Evolutionary conservation across 441 rosid species (phyloP).

Genomic region (Brassica balearica): DNA sequence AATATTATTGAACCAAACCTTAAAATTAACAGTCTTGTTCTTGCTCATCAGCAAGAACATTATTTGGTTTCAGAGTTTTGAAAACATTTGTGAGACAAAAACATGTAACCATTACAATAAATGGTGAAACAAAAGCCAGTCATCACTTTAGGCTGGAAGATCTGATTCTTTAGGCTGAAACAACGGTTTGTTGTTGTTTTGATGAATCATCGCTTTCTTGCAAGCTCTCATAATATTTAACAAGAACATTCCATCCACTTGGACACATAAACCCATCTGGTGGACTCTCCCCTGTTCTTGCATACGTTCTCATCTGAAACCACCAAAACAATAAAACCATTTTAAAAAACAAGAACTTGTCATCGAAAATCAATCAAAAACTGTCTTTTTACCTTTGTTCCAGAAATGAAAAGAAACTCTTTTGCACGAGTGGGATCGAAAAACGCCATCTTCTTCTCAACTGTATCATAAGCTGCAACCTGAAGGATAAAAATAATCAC

Average conservation of each 20-base stretch:
- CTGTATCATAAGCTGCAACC: conserved; percentile 93
- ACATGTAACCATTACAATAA: conserved; percentile 17
- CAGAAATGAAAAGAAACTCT: conserved; percentile 95
- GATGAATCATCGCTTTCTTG: conserved; percentile 67
- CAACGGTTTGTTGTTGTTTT: conserved; percentile 55
- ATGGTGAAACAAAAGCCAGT: conserved; percentile 21
- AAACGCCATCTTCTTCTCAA: conserved; percentile 85
- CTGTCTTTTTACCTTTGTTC: conserved; percentile 73
- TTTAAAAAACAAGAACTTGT: background rate
- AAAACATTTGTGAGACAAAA: conserved; percentile 15
- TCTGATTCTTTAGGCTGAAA: conserved; percentile 23
- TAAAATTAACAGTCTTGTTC: conserved; percentile 5
- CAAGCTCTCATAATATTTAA: conserved; percentile 71
- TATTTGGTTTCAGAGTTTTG: conserved; percentile 13
- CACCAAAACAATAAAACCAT: conserved; percentile 5
- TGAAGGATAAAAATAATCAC: conserved; percentile 32
- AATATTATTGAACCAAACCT: background rate
- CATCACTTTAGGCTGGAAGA: background rate
- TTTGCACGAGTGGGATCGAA: conserved; percentile 81
- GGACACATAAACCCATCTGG: conserved; percentile 96
- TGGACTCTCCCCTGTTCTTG: conserved; percentile 83
- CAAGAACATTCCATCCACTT: conserved; percentile 88
- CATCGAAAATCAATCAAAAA: background rate
- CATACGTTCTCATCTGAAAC: conserved; percentile 79
- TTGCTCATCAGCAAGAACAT: conserved; percentile 2